Percentiles rank a stretch among this genome's conserved stretches.
Evolutionary conservation across 75 land plant species (phyloP).

Genomic region (Adiantum capillusveneris): DNA sequence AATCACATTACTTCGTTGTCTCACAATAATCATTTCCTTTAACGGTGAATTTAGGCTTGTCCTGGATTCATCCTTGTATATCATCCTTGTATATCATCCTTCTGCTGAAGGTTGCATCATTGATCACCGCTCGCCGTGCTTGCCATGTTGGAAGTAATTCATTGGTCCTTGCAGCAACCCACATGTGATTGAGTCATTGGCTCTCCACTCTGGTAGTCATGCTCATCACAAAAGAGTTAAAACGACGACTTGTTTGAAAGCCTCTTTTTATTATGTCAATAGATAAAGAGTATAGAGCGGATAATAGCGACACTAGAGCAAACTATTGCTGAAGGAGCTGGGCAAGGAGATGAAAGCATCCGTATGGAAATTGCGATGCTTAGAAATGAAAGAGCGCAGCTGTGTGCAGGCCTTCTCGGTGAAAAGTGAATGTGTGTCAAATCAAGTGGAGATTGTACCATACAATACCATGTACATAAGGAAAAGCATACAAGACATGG

Average conservation of each 20-base stretch:
- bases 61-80: too few species aligned
- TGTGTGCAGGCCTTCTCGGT: slow-evolving; percentile 46
- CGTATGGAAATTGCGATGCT: slow-evolving; percentile 50
- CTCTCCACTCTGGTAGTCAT: too few species aligned
- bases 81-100: too few species aligned
- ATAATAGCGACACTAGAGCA: slow-evolving; percentile 53
- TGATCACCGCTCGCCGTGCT: too few species aligned
- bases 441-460: slow-evolving; percentile 1
- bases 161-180: too few species aligned
- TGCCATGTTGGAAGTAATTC: too few species aligned
- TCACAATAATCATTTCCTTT: too few species aligned
- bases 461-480: slow-evolving; percentile 5
- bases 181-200: too few species aligned
- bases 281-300: slow-evolving; percentile 52
- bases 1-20: background rate
- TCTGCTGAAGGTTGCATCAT: too few species aligned
- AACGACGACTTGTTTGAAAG: too few species aligned
- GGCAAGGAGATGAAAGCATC: slow-evolving; percentile 47
- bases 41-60: too few species aligned
- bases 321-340: slow-evolving; percentile 47
- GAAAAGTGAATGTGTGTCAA: slow-evolving; percentile 40
- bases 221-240: too few species aligned
- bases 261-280: background rate
- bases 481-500: background rate
- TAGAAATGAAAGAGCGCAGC: slow-evolving; percentile 44